Conservation (phyloP, 1,284 basidiomycete genomes). For the Cerioporus squamosus region DNA sequence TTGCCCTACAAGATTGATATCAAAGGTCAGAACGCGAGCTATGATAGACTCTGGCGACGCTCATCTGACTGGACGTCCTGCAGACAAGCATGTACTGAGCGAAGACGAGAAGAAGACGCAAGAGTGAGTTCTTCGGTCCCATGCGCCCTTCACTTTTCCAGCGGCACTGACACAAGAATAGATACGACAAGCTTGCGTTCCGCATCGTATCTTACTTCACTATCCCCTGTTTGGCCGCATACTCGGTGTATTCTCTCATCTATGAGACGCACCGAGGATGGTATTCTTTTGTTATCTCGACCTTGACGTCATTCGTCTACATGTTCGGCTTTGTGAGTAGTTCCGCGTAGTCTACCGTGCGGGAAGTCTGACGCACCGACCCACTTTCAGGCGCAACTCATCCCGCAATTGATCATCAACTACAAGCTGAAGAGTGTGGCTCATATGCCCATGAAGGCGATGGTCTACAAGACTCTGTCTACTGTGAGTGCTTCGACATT, state of each 20-base stretch:
- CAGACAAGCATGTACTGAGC: constrained; percentile 90
- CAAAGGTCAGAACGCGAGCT: constrained; percentile 56
- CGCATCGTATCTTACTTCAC: constrained; percentile 89
- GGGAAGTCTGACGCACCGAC: constrained; percentile 15
- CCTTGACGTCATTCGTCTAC: constrained; percentile 87
- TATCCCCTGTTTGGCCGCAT: constrained; percentile 83
- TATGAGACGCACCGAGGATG: constrained; percentile 91
- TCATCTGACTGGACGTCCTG: background rate
- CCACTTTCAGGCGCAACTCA: constrained; percentile 72
- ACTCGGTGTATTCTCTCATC: constrained; percentile 89
- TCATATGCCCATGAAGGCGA: constrained; percentile 96
- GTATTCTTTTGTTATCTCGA: constrained; percentile 95
- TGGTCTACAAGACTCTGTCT: constrained; percentile 92
- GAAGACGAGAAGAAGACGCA: constrained; percentile 99
- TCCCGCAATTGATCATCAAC: constrained; percentile 94
- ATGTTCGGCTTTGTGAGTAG: constrained; percentile 94
- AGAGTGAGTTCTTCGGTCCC: constrained; percentile 61
- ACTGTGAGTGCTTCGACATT: constrained; percentile 46
- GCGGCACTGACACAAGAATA: constrained; percentile 35
- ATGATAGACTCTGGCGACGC: background rate
- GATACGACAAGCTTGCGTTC: constrained; percentile 88
- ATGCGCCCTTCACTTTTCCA: background rate
- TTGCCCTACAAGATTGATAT: constrained; percentile 85
- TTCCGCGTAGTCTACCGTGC: constrained; percentile 11
- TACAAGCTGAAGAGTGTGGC: constrained; percentile 95